Evolutionary conservation across 1,284 basidiomycete genomes (phyloP), one percentile per base, ranked within the genome.

Genomic region (Pholiota adiposa): DNA sequence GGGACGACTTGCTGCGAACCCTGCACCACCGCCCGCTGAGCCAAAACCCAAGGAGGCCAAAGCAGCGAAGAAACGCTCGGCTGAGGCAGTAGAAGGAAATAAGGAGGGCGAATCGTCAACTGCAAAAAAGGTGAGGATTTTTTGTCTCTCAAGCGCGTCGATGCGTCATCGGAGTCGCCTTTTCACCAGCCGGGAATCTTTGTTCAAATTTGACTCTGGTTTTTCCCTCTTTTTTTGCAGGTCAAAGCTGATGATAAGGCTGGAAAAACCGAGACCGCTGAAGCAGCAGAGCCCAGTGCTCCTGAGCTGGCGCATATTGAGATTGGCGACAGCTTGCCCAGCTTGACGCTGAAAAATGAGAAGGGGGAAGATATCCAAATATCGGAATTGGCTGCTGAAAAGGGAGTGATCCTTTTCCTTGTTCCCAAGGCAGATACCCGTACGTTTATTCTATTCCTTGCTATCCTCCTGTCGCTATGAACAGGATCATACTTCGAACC

Each of bases 341-440:
- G 82, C 2, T 70, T 96, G 62, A 84, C 79, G 2, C 78, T 98
- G 62, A 88, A 93, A 77, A 90, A 92, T 72, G 90, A 93, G 73
- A 87, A 88, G 71, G 89, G 79, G 53, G 86, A 89, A 64, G 89
- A 93, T 58, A 72, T 92, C 29, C 81, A 90, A 61, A 77, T 89
- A n/a, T 74, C 81, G 25, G 79, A 77, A 2, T 75, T 93, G 48
- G 76, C 86, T 2, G 77, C 77, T 14, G 88, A 92, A 63, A 87
- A 88, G 69, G 94, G 93, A 1, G 83, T 92, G 4, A 84, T 97
- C 31, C 73, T 97, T 63, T 96, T 97, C 80, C 77, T 94, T 8
- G 85, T 93, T 3, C 90, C 90, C 51, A 92, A 90, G 73, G 92
- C 92, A n/a, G 89, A 93, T 75, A 93, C 92, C 18, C 87, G 92